Evolutionary conservation across 768 basidiomycete species (phyloP).

Genomic region (Amyloporia xantha): DNA sequence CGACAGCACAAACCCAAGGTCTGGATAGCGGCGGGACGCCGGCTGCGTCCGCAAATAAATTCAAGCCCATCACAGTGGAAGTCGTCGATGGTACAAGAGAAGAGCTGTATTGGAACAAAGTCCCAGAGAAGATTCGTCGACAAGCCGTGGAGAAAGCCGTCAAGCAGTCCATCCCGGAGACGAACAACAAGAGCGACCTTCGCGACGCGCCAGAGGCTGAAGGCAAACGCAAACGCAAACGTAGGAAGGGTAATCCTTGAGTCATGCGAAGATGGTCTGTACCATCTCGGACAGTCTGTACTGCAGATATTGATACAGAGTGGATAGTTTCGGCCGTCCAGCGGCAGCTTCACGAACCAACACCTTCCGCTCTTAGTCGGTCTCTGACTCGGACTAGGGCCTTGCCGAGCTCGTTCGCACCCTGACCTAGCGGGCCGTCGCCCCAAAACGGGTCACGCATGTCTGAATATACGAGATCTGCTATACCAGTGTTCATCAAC

Average conservation of each 20-base stretch:
- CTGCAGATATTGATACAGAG: no score
- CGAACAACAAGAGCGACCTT: not conserved
- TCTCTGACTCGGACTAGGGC: conserved; percentile 51
- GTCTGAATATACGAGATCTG: conserved; percentile 45
- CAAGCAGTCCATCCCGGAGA: not conserved
- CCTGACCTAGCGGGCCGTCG: conserved; percentile 41
- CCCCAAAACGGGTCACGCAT: conserved; percentile 63
- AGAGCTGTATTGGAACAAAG: conserved; percentile 72
- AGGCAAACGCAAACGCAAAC: conserved; percentile 5
- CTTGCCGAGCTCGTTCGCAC: conserved; percentile 59
- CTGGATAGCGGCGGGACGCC: conserved; percentile 45
- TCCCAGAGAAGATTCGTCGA: conserved; percentile 63
- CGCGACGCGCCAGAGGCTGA: not conserved
- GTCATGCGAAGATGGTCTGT: no score
- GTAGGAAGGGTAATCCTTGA: not conserved
- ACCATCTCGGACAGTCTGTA: no score
- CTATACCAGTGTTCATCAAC: conserved; percentile 48
- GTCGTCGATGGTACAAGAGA: conserved; percentile 58
- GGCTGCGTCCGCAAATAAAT: conserved; percentile 6
- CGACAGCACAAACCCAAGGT: conserved; percentile 39
- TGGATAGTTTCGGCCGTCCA: not conserved
- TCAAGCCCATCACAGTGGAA: conserved; percentile 40
- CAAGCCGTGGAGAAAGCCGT: conserved; percentile 52
- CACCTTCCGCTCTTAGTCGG: not conserved
- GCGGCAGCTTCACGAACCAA: not conserved